Evolutionary conservation across 495 filamentous ascomycete genomes (phyloP), one percentile per base, ranked within the genome.

Genomic region (Hypoxylon lienhwacheense): DNA sequence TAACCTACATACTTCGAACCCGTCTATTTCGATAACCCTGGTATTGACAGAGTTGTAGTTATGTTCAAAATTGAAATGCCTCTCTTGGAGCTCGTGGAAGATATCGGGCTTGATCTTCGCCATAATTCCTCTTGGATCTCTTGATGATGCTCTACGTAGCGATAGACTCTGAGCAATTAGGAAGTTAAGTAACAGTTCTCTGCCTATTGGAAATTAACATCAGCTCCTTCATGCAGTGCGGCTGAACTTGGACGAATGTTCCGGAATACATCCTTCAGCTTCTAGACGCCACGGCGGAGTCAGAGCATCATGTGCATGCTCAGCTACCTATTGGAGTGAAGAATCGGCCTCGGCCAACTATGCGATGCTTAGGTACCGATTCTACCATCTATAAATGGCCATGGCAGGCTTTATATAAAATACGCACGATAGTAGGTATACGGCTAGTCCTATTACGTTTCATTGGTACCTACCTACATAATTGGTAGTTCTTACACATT

Each of bases 241-340:
- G 45, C 45, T 47, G 45, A 47, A 33, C 15, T 24, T 26, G 5
- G 14, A 28, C 20, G 22, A 36, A 47, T 14, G 3, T 47, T 37
- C 32, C 32, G 32, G 45, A 47, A 47, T 16, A 26, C 14, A 22
- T 22, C 2, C 32, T 36, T 36, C 3, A 11, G 4, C 40, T 7
- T 29, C 3, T 28, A 20, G 28, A 47, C 45, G 45, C 45, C 32
- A 47, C 45, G 3, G 20, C 12, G 21, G 44, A 36, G 22, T 35
- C 43, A 35, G n/a, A n/a, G n/a, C n/a, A n/a, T n/a, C n/a, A n/a
- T 11, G 21, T 37, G 35, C 35, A 20, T 37, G 32, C 16, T 19
- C 16, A 20, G 35, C 33, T 36, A n/a, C n/a, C n/a, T n/a, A n/a
- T n/a, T n/a, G n/a, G n/a, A n/a, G n/a, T n/a, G n/a, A n/a, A n/a